Percentiles rank a stretch among this genome's conserved stretches.
Evolutionary conservation across 129 eudicot genomes (phyloP).

Genomic region (Artemisia tridentata): DNA sequence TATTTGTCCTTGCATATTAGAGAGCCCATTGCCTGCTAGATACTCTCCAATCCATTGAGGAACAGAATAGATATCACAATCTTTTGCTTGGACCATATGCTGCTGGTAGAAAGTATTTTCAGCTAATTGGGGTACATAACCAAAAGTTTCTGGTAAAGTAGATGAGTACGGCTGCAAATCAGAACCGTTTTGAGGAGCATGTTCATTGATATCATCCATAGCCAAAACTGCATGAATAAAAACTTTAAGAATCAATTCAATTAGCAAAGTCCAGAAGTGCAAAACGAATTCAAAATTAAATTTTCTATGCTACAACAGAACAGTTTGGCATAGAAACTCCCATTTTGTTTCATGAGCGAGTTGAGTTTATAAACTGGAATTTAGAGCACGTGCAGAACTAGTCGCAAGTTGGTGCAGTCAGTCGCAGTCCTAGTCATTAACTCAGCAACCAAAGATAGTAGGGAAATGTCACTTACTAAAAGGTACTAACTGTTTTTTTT

Average conservation of each 20-base stretch:
- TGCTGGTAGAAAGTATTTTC: slow-evolving; percentile 32
- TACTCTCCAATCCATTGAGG: slow-evolving; percentile 46
- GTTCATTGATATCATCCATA: slow-evolving; percentile 36
- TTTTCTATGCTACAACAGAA: not conserved
- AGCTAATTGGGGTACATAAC: slow-evolving; percentile 29
- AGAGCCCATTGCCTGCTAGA: slow-evolving; percentile 41
- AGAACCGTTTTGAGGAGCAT: slow-evolving; percentile 10
- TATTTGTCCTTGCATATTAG: slow-evolving; percentile 31
- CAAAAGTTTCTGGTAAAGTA: slow-evolving; percentile 28
- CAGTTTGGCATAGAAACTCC: not conserved
- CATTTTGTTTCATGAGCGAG: not conserved
- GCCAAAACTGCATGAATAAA: slow-evolving; percentile 29
- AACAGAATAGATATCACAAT: slow-evolving; percentile 22
- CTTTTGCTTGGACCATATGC: slow-evolving; percentile 27
- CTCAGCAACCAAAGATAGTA: slow-evolving; percentile 11
- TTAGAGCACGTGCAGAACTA: slow-evolving; percentile 1
- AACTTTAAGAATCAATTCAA: slow-evolving; percentile 14
- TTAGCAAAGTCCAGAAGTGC: slow-evolving; percentile 17
- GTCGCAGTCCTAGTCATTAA: slow-evolving; percentile 2
- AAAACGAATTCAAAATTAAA: not conserved
- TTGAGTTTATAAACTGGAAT: not conserved
- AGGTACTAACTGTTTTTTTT: not conserved
- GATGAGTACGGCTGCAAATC: slow-evolving; percentile 32
- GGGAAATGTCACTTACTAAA: not conserved
- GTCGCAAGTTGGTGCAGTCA: not conserved